Percentiles rank a stretch among this genome's conserved stretches.
These are phyloP conservation scores for Panaeolus cyanescens DNA, from an alignment of 768 basidiomycete species.

Conservation along the genomic window DNA sequence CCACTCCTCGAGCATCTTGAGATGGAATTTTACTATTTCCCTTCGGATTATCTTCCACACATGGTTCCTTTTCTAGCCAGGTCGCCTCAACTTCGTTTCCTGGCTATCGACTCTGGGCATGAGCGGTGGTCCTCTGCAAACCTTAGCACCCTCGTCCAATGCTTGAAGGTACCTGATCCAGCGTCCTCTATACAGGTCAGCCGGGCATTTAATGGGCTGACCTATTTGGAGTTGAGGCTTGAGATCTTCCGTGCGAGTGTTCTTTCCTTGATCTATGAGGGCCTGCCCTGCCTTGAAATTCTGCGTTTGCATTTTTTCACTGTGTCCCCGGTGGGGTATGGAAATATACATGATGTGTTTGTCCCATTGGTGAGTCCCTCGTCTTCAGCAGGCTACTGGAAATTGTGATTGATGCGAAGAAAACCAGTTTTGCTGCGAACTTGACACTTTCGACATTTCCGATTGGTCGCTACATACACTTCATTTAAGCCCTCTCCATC, in stretches of 20 bases:
- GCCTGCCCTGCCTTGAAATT: background rate
- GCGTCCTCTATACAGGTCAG: no score
- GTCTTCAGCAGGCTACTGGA: background rate
- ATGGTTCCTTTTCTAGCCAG: background rate
- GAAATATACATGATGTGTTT: background rate
- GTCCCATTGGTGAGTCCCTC: background rate
- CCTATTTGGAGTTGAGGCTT: background rate
- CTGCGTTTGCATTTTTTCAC: background rate
- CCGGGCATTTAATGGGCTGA: no score
- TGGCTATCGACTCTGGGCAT: background rate
- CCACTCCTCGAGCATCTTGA: background rate
- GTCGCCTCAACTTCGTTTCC: background rate
- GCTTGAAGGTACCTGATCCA: background rate
- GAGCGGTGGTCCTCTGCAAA: background rate
- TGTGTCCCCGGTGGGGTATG: background rate
- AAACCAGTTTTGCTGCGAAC: background rate
- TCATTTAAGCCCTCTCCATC: constrained; percentile 3
- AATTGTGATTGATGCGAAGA: background rate
- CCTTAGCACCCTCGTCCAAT: background rate
- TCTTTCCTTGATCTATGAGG: background rate
- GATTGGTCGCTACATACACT: constrained; percentile 10
- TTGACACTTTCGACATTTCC: background rate
- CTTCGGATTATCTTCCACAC: background rate
- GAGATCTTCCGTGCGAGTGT: background rate
- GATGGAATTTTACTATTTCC: background rate